A percentile compares a stretch with the other conserved stretches of the same genome.
Conservation (phyloP, 805 yeast genomes). For the Candida succiphila region DNA sequence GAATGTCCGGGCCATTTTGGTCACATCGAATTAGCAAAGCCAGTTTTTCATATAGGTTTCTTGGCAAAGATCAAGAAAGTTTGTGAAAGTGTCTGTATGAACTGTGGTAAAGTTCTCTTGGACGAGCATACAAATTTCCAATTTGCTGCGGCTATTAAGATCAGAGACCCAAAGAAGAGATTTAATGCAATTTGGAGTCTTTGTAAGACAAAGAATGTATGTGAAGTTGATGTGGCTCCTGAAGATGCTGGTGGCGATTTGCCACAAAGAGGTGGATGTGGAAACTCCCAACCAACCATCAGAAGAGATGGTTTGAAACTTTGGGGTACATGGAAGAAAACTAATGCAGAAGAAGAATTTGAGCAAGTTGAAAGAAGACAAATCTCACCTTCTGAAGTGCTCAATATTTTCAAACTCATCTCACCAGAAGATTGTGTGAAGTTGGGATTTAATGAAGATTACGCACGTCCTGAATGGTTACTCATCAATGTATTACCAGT, state of each 20-base stretch:
- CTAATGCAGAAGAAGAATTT: slow-evolving; percentile 63
- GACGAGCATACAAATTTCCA: slow-evolving; percentile 70
- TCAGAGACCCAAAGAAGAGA: slow-evolving; percentile 90
- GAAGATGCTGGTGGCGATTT: slow-evolving; percentile 35
- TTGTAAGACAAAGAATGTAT: slow-evolving; percentile 86
- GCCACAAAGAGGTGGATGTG: slow-evolving; percentile 85
- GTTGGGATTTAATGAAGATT: slow-evolving; percentile 89
- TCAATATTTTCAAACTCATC: slow-evolving; percentile 87
- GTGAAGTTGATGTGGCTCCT: slow-evolving; percentile 84
- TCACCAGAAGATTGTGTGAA: slow-evolving; percentile 71
- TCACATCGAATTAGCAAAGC: slow-evolving; percentile 95
- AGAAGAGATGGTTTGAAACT: slow-evolving; percentile 93
- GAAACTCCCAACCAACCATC: slow-evolving; percentile 90
- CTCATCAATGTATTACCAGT: slow-evolving; percentile 95
- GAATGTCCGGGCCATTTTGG: slow-evolving; percentile 99
- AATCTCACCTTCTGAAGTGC: slow-evolving; percentile 79
- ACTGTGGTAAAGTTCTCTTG: slow-evolving; percentile 88
- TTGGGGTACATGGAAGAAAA: slow-evolving; percentile 98
- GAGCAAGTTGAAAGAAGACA: slow-evolving; percentile 89
- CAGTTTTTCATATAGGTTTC: slow-evolving; percentile 96
- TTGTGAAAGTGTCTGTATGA: slow-evolving; percentile 96
- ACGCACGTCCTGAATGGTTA: slow-evolving; percentile 99
- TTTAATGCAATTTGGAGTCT: slow-evolving; percentile 95
- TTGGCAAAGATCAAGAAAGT: slow-evolving; percentile 89
- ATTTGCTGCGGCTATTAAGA: slow-evolving; percentile 80